Evolutionary conservation across 2,329 filamentous ascomycete genomes (phyloP).

Genomic region (Trichoderma harzianum): DNA sequence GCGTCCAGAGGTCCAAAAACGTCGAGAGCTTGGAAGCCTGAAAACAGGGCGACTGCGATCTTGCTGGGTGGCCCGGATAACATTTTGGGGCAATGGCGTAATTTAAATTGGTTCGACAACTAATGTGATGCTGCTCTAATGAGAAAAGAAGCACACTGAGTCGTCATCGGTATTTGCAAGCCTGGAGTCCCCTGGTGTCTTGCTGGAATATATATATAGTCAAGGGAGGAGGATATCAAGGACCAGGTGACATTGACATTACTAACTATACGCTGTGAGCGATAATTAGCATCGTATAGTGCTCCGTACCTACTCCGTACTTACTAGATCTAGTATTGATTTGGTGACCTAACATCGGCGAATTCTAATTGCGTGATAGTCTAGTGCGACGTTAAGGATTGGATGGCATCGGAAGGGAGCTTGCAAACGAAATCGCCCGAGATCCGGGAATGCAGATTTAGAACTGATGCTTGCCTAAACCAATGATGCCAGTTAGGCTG

Average conservation of each 20-base stretch:
- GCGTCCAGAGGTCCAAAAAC: constrained; percentile 40
- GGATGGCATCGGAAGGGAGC: not conserved
- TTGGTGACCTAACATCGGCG: not conserved
- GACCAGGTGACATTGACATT: not conserved
- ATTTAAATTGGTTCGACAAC: not conserved
- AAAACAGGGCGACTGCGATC: constrained; percentile 35
- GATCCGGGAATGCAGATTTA: not conserved
- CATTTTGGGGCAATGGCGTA: not conserved
- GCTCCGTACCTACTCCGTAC: not conserved
- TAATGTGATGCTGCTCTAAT: not conserved
- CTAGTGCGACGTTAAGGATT: not conserved
- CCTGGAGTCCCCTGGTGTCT: not conserved
- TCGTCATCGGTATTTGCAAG: not conserved
- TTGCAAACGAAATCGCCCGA: not conserved
- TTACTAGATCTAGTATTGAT: not conserved
- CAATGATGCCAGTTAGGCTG: not conserved
- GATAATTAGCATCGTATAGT: not conserved
- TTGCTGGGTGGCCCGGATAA: constrained; percentile 18
- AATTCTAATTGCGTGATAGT: not conserved
- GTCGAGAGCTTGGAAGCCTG: constrained; percentile 37
- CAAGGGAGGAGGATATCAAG: not conserved
- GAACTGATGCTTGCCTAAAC: not conserved
- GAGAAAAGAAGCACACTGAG: not conserved
- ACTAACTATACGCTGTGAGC: not conserved
- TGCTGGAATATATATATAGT: not conserved